Conservation (phyloP, 805 yeast species). For the Ogataea salicorniae region DNA sequence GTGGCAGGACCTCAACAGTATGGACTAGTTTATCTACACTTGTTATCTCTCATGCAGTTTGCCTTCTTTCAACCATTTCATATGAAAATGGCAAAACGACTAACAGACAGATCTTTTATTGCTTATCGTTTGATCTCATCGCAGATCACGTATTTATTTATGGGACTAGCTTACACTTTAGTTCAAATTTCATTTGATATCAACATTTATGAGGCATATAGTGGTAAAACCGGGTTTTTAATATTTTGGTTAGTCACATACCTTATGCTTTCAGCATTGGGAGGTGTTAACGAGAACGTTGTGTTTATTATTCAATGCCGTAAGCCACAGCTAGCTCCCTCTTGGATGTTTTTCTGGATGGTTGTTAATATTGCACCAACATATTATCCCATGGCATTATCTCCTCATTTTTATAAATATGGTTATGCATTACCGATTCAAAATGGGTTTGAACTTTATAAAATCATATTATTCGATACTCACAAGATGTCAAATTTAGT, state of each 20-base stretch:
- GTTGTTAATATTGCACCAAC: conserved; percentile 60
- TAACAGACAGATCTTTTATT: conserved; percentile 43
- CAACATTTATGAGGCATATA: conserved; percentile 48
- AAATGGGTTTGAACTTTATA: conserved; percentile 51
- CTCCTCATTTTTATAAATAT: conserved; percentile 49
- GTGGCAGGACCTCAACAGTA: conserved; percentile 62
- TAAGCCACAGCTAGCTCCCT: conserved; percentile 56
- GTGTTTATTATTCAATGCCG: conserved; percentile 43
- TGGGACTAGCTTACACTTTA: conserved; percentile 53
- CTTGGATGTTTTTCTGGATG: conserved; percentile 68
- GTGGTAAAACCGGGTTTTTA: conserved; percentile 59
- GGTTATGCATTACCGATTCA: conserved; percentile 67
- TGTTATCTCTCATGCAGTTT: conserved; percentile 64
- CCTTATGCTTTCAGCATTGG: conserved; percentile 62
- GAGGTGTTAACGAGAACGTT: conserved; percentile 62
- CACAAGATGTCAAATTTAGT: conserved; percentile 51
- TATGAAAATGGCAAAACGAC: conserved; percentile 37
- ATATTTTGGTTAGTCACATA: conserved; percentile 64
- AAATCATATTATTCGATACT: conserved; percentile 52
- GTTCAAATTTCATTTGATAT: conserved; percentile 63
- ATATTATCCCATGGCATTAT: conserved; percentile 52
- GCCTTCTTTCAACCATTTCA: conserved; percentile 53
- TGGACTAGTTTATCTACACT: conserved; percentile 62
- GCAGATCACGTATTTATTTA: conserved; percentile 43
- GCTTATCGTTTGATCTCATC: conserved; percentile 48